phyloP scores from a whole-genome alignment of 345 rosid species.

The Salix brachista region DNA sequence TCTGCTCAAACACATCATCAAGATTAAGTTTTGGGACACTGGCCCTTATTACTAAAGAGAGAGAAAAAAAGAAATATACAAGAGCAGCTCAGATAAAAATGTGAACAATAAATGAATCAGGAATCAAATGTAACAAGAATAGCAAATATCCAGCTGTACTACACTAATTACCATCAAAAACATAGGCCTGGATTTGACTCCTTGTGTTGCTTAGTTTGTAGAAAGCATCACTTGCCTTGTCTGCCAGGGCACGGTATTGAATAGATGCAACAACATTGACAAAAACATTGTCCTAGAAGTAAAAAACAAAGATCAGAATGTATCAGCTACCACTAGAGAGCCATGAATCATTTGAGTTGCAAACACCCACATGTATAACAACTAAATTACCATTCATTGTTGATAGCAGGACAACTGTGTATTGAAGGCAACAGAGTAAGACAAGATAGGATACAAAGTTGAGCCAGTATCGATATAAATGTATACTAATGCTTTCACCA shows the following conservation, averaged over 20 bases:
- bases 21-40: slow-evolving; percentile 15
- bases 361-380: background rate
- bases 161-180: slow-evolving; percentile 11
- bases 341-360: background rate
- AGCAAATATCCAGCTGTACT: background rate
- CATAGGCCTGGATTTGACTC: slow-evolving; percentile 16
- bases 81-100: background rate
- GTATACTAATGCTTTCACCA: background rate
- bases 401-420: background rate
- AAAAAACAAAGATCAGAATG: background rate
- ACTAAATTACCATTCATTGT: background rate
- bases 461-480: background rate
- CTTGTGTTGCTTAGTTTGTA: slow-evolving; percentile 15
- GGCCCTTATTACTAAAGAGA: slow-evolving; percentile 6
- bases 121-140: background rate
- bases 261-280: slow-evolving; percentile 19
- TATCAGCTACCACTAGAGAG: background rate
- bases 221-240: slow-evolving; percentile 19
- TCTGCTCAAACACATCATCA: slow-evolving; percentile 15
- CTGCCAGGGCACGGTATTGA: slow-evolving; percentile 18
- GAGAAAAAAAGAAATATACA: background rate
- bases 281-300: slow-evolving; percentile 22
- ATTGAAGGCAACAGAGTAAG: background rate
- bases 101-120: background rate
- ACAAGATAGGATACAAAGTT: background rate